phyloP scores from a whole-genome alignment of 2,329 filamentous ascomycete genomes.

The Alternaria panax region DNA sequence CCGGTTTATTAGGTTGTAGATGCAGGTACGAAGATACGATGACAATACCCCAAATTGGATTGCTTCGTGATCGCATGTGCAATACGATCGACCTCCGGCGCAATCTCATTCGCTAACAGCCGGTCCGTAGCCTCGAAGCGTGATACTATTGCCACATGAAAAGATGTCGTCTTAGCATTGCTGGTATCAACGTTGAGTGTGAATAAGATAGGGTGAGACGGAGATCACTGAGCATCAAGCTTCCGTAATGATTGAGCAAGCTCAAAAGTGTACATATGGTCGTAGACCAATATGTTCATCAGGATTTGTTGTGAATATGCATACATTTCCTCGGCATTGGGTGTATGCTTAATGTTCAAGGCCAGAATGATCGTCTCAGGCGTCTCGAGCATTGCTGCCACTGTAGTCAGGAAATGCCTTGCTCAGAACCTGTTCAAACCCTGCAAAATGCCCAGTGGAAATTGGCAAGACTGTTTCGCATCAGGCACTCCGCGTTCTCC shows the following conservation, averaged over 20 bases:
- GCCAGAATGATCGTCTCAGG: neutral
- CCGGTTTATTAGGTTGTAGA: neutral
- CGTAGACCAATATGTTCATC: neutral
- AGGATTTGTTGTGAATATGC: neutral
- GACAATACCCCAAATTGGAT: neutral
- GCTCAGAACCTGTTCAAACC: conserved; percentile 1
- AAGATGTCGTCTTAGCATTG: conserved; percentile 18
- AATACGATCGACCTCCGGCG: conserved; percentile 20
- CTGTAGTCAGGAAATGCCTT: neutral
- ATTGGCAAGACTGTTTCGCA: conserved; percentile 12
- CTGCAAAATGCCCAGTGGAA: conserved; percentile 4
- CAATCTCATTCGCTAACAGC: conserved; percentile 25
- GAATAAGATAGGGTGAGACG: conserved; percentile 6
- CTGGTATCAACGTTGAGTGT: conserved; percentile 14
- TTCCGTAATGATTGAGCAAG: conserved; percentile 3
- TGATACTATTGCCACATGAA: conserved; percentile 21
- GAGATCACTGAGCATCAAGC: neutral
- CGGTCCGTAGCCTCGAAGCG: conserved; percentile 28
- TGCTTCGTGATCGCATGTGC: conserved; percentile 20
- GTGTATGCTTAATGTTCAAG: neutral
- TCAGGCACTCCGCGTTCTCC: conserved; percentile 6
- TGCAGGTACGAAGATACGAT: conserved; percentile 1
- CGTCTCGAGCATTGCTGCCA: neutral
- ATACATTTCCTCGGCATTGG: neutral
- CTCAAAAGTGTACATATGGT: conserved; percentile 6